Percentiles rank a stretch among this genome's conserved stretches.
phyloP scores from a whole-genome alignment of 306 rosid species.

The Quercus berberidifolia region DNA sequence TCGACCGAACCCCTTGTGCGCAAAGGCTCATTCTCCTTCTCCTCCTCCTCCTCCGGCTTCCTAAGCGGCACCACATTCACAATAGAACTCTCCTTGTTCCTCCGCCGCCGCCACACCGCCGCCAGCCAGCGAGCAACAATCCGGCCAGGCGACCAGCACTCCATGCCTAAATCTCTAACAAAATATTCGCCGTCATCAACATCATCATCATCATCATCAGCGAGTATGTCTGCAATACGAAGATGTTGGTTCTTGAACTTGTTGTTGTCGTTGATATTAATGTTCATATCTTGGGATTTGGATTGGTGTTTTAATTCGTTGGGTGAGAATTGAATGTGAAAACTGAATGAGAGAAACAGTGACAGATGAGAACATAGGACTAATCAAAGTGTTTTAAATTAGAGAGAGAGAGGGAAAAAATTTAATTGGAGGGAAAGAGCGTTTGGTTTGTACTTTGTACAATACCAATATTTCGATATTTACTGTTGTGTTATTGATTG shows the following conservation, averaged over 20 bases:
- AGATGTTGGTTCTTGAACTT: constrained; percentile 26
- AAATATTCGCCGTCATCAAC: constrained; percentile 21
- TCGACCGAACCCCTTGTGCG: constrained; percentile 19
- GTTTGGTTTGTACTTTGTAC: no score
- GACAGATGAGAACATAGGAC: neutral
- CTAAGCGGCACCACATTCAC: constrained; percentile 5
- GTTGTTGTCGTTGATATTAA: neutral
- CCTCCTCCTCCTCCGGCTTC: constrained; percentile 16
- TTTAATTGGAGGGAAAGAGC: no score
- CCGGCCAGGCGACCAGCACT: constrained; percentile 51
- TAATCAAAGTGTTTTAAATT: no score
- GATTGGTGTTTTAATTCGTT: neutral
- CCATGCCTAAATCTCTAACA: constrained; percentile 31
- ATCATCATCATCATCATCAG: constrained; percentile 13
- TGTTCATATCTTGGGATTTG: neutral
- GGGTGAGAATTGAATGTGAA: constrained; percentile 10
- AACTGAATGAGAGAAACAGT: neutral
- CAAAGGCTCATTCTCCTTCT: neutral
- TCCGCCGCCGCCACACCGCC: constrained; percentile 22
- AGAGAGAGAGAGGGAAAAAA: no score
- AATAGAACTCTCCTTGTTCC: constrained; percentile 20
- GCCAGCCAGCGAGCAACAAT: constrained; percentile 46
- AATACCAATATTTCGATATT: neutral
- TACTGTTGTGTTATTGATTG: neutral
- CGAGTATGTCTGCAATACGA: constrained; percentile 61